These are phyloP conservation scores for Neonothopanus nambi DNA, from an alignment of 1,284 basidiomycete genomes.

Conservation along the genomic window DNA sequence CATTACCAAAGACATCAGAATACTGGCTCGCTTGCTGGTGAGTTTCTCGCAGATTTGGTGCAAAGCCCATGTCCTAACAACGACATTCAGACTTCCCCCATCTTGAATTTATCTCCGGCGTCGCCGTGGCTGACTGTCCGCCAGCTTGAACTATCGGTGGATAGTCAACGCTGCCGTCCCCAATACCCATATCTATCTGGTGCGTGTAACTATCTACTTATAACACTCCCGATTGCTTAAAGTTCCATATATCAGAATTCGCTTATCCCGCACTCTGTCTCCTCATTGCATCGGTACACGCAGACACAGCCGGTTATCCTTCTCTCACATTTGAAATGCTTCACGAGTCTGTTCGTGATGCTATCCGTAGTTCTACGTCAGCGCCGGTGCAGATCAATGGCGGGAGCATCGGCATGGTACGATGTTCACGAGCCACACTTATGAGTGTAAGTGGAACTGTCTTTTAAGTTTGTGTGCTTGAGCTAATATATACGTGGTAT, in stretches of 20 bases:
- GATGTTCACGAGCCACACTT: slow-evolving; percentile 60
- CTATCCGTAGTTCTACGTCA: slow-evolving; percentile 64
- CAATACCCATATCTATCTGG: slow-evolving; percentile 52
- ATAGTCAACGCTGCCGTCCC: slow-evolving; percentile 54
- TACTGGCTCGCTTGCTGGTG: slow-evolving; percentile 70
- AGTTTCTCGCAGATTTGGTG: slow-evolving; percentile 26
- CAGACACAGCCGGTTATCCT: slow-evolving; percentile 64
- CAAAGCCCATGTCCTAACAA: neutral
- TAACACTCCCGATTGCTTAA: slow-evolving; percentile 11
- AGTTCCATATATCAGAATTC: slow-evolving; percentile 43
- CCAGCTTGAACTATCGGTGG: slow-evolving; percentile 40
- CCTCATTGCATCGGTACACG: slow-evolving; percentile 69
- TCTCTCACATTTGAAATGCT: slow-evolving; percentile 80
- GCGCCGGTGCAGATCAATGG: slow-evolving; percentile 76
- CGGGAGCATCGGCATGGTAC: slow-evolving; percentile 73
- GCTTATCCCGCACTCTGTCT: slow-evolving; percentile 75
- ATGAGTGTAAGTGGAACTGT: slow-evolving; percentile 48
- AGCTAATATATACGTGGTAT: slow-evolving; percentile 12
- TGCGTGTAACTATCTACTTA: slow-evolving; percentile 26
- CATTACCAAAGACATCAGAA: slow-evolving; percentile 66
- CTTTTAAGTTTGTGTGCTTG: neutral
- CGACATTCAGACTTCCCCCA: slow-evolving; percentile 46
- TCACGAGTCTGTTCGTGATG: slow-evolving; percentile 63
- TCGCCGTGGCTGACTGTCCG: slow-evolving; percentile 54
- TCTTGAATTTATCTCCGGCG: slow-evolving; percentile 46